Evolutionary conservation across 257 asterid genomes (phyloP).

Genomic region (Solanum clarkiae): DNA sequence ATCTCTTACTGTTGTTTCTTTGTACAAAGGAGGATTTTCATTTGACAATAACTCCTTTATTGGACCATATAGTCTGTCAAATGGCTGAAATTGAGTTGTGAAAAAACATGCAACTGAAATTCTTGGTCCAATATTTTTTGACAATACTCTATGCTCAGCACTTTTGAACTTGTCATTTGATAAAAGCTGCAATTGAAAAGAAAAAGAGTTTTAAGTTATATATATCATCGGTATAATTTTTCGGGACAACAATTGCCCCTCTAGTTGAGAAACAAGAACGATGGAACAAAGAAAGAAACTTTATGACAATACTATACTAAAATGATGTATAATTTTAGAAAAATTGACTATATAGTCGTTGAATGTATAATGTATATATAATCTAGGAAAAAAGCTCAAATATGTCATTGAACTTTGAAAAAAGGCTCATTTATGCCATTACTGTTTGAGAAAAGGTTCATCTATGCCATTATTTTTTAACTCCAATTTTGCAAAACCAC

Average conservation of each 20-base stretch:
- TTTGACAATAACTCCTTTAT: conserved; percentile 34
- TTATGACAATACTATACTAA: neutral
- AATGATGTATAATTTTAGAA: neutral
- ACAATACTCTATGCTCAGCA: conserved; percentile 49
- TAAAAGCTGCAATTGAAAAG: neutral
- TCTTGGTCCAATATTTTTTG: conserved; percentile 33
- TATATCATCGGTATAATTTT: too few relatives aligned
- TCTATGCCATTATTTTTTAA: too few relatives aligned
- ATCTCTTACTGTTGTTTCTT: conserved; percentile 2
- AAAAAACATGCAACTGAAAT: conserved; percentile 62
- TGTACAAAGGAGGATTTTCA: conserved; percentile 36
- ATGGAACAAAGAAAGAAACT: too few relatives aligned
- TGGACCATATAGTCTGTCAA: conserved; percentile 39
- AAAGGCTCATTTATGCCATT: too few relatives aligned
- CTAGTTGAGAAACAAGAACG: neutral
- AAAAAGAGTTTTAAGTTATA: too few relatives aligned
- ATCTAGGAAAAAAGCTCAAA: too few relatives aligned
- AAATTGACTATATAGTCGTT: neutral
- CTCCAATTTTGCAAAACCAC: too few relatives aligned
- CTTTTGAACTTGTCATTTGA: conserved; percentile 4
- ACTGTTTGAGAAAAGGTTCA: too few relatives aligned
- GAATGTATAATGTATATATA: neutral
- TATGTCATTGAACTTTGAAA: too few relatives aligned
- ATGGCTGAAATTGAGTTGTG: conserved; percentile 26
- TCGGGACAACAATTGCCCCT: neutral